phyloP scores from a whole-genome alignment of 1,284 basidiomycete genomes.

The Leucoagaricus sp. region DNA sequence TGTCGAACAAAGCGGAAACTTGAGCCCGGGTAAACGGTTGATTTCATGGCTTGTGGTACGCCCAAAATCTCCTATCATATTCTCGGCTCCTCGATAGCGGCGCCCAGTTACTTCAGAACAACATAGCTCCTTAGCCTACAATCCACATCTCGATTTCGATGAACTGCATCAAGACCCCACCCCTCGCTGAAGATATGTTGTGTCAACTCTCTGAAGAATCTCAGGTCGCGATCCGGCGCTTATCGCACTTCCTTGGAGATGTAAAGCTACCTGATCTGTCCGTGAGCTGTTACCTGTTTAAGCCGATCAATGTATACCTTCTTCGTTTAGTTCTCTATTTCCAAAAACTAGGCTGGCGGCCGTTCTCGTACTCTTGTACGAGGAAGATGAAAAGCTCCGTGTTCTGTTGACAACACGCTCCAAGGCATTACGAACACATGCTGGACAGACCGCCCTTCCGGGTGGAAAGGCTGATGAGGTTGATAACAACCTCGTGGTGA shows the following conservation, averaged over 20 bases:
- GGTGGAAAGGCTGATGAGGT: constrained; percentile 78
- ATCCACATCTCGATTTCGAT: constrained; percentile 7
- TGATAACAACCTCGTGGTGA: constrained; percentile 63
- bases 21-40: neutral
- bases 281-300: constrained; percentile 33
- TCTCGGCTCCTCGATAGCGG: too few species aligned
- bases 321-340: constrained; percentile 43
- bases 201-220: constrained; percentile 35
- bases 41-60: too few species aligned
- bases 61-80: too few species aligned
- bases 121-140: too few species aligned
- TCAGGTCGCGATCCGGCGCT: constrained; percentile 40
- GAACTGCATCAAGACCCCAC: constrained; percentile 11
- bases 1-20: neutral
- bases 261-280: constrained; percentile 44
- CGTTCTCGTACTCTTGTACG: constrained; percentile 79
- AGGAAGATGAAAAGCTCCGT: constrained; percentile 61
- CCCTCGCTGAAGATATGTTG: constrained; percentile 25
- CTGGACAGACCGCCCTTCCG: constrained; percentile 81
- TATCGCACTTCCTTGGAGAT: constrained; percentile 29
- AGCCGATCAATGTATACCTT: constrained; percentile 11
- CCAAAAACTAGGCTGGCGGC: constrained; percentile 59
- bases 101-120: too few species aligned
- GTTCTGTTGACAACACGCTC: constrained; percentile 86
- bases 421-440: constrained; percentile 73